Evolutionary conservation across 345 rosid genomes (phyloP).

Genomic region (Salix exigua): DNA sequence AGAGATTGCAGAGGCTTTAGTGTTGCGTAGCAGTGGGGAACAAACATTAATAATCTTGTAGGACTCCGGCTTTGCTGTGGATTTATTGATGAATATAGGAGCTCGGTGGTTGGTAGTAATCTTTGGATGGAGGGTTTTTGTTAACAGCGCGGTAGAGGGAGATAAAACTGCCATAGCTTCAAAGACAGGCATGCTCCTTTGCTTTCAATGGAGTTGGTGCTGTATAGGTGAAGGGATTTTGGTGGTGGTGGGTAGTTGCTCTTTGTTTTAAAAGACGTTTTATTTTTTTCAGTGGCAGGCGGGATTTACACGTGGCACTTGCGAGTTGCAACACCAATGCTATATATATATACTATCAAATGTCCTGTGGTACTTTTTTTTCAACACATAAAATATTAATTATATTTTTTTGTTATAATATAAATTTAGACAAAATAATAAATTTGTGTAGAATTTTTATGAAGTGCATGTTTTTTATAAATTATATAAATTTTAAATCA

Average conservation of each 20-base stretch:
- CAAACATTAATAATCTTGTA: not conserved
- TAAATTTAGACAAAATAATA: too few relatives aligned
- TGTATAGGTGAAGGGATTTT: not conserved
- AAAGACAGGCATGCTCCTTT: not conserved
- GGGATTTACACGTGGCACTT: conserved; percentile 33
- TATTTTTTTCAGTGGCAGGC: conserved; percentile 25
- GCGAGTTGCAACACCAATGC: too few relatives aligned
- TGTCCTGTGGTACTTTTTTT: too few relatives aligned
- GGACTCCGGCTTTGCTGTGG: not conserved
- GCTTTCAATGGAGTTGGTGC: not conserved
- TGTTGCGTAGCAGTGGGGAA: not conserved
- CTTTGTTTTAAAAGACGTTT: not conserved
- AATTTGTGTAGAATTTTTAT: too few relatives aligned
- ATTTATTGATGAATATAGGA: not conserved
- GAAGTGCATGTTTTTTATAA: too few relatives aligned
- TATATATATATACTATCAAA: too few relatives aligned
- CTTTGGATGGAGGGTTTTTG: not conserved
- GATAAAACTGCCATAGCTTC: not conserved
- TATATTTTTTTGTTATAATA: too few relatives aligned
- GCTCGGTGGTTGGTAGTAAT: not conserved
- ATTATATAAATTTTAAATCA: too few relatives aligned
- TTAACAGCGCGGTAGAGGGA: not conserved
- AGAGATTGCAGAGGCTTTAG: conserved; percentile 17
- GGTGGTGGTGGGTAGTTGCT: not conserved
- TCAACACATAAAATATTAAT: too few relatives aligned